Percentiles rank a stretch among this genome's conserved stretches.
Evolutionary conservation across 225 moss, liverwort and hornwort species (phyloP).

Genomic region (Polytrichum formosum): DNA sequence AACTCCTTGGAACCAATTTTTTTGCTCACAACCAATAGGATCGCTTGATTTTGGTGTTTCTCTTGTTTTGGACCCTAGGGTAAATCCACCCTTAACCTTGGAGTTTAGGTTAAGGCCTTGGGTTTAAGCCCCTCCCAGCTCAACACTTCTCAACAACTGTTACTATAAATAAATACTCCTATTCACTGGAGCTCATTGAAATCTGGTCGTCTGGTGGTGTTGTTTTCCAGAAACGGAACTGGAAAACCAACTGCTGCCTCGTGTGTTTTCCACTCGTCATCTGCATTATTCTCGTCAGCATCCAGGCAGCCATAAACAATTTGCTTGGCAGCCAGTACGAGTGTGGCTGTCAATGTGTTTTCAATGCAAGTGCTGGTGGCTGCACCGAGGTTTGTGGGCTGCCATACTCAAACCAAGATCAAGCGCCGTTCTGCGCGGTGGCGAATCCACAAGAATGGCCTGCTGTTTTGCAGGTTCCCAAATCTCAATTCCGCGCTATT

Average conservation of each 20-base stretch:
- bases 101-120: too few relatives aligned
- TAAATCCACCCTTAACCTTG: too few relatives aligned
- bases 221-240: slow-evolving; percentile 65
- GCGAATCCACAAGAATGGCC: slow-evolving; percentile 62
- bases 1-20: too few relatives aligned
- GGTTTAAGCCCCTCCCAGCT: too few relatives aligned
- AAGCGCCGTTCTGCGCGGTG: slow-evolving; percentile 54
- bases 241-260: slow-evolving; percentile 66
- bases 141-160: too few relatives aligned
- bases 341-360: slow-evolving; percentile 57
- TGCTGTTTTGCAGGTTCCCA: slow-evolving; percentile 65
- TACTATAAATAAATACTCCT: too few relatives aligned
- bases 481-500: slow-evolving; percentile 42
- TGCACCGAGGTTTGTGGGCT: slow-evolving; percentile 40
- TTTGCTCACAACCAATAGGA: too few relatives aligned
- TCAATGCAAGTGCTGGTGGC: slow-evolving; percentile 12
- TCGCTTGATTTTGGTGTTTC: too few relatives aligned
- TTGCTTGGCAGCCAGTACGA: slow-evolving; percentile 28
- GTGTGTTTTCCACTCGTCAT: slow-evolving; percentile 55
- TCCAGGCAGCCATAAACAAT: slow-evolving; percentile 42
- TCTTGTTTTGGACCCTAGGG: too few relatives aligned
- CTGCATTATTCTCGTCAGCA: slow-evolving; percentile 46
- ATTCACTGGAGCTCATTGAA: too few relatives aligned
- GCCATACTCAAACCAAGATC: slow-evolving; percentile 39
- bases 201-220: too few relatives aligned